Evolutionary conservation across 345 rosid species (phyloP), one percentile per base, ranked within the genome.

Genomic region (Turritis glabra): DNA sequence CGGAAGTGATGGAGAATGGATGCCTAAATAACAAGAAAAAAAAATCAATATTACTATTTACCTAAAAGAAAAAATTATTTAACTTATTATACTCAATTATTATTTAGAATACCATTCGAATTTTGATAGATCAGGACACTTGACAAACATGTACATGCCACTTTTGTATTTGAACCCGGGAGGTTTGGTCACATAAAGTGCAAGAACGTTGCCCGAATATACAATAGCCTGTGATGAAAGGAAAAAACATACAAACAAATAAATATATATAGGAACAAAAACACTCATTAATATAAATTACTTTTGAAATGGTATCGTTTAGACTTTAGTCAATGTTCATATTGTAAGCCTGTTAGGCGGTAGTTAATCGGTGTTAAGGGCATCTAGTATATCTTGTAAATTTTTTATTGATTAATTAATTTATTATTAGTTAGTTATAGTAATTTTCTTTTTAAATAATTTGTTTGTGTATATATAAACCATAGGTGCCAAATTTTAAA

Each of bases 1-100:
- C 98, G 10, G 97, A 95, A 30, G 99, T 92, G 77, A 95, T 95
- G 25, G 97, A 90, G 65, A 95, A 92, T n/a, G 94, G 99, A 79
- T 95, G 99, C 99, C 98, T 95, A 67, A 7, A 71, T 29, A 8
- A 52, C 25, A 32, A 35, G 3, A 32, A 35, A 51, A 38, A 8
- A 22, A 32, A 17, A 52, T 2, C 13, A 15, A 22, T 71, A n/a
- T 22, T 19, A 63, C 14, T 55, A 17, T 33, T 50, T 22, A 17
- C 22, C 48, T 8, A 14, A 1, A 23, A n/a, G 44, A 22, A 7
- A 25, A 3, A 21, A 23, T 48, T 1, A 47, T 10, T 57, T 63
- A 10, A 46, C 7, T 48, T 40, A 19, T 15, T 41, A 0, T 35
- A 33, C 5, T 19, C 2, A 17, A 55, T 40, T 51, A 15, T 22